These are phyloP conservation scores for Saccharomycopsis sp. DNA, from an alignment of 805 yeast species.

Conservation along the genomic window DNA sequence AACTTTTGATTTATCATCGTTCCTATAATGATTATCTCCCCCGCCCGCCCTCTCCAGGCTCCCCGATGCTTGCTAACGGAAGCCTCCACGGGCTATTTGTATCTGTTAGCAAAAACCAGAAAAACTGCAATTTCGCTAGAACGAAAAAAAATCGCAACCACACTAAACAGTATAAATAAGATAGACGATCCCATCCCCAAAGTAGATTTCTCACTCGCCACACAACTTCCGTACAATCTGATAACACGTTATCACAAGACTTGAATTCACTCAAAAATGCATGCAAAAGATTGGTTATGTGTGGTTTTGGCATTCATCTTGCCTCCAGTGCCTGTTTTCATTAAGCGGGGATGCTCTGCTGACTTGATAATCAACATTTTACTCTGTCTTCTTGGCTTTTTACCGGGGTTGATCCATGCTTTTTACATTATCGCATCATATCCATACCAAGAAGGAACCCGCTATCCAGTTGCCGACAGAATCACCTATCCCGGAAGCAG, in stretches of 20 bases:
- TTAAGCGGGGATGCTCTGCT: slow-evolving; percentile 60
- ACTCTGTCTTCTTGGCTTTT: slow-evolving; percentile 53
- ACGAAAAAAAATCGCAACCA: neutral
- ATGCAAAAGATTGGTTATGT: slow-evolving; percentile 50
- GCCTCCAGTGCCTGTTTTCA: slow-evolving; percentile 67
- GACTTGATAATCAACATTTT: slow-evolving; percentile 57
- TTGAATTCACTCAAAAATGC: neutral
- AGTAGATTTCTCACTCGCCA: no score
- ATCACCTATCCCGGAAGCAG: slow-evolving; percentile 19
- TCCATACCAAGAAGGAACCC: slow-evolving; percentile 34
- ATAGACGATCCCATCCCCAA: neutral
- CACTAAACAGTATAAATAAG: neutral
- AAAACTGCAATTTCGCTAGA: neutral
- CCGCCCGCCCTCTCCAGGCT: no score
- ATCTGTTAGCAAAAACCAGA: neutral
- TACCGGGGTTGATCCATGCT: slow-evolving; percentile 68
- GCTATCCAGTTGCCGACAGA: slow-evolving; percentile 20
- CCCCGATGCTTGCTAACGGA: neutral
- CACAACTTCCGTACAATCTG: no score
- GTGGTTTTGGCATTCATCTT: slow-evolving; percentile 62
- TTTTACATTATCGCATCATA: slow-evolving; percentile 56
- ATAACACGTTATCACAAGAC: no score
- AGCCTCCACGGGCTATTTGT: neutral
- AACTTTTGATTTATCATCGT: no score
- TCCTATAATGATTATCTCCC: no score